Percentiles rank a stretch among this genome's conserved stretches.
Conservation (phyloP, 192 early-diverging fungal species). For the Haplosporangium gracile region DNA sequence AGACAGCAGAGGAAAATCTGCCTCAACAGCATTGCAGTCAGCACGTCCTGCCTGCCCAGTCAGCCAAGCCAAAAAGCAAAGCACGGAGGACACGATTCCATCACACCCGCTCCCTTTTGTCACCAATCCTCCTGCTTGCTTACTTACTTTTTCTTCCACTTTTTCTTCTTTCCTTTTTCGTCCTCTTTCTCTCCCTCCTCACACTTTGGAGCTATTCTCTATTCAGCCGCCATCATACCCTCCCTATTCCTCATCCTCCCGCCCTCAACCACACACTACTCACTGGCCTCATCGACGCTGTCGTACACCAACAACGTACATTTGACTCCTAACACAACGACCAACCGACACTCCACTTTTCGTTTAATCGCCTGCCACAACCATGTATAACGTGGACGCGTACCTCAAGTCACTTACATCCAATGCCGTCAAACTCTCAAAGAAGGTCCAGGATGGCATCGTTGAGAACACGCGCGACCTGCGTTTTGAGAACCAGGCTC, state of each 20-base stretch:
- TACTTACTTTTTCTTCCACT: background rate
- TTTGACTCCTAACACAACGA: background rate
- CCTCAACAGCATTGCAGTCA: no score
- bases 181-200: conserved; percentile 9
- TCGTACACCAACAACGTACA: background rate
- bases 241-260: background rate
- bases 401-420: conserved; percentile 74
- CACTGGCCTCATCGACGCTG: background rate
- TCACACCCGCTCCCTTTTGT: no score
- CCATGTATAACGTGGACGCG: conserved; percentile 55
- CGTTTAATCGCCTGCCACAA: background rate
- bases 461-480: conserved; percentile 92
- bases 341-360: background rate
- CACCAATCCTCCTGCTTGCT: background rate
- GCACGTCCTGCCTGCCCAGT: no score
- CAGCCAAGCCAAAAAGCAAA: no score
- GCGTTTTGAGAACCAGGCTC: conserved; percentile 76
- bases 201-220: background rate
- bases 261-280: background rate
- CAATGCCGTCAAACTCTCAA: conserved; percentile 84
- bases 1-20: background rate
- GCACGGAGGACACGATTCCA: no score
- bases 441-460: conserved; percentile 85
- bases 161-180: background rate
- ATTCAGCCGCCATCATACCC: background rate